Conservation (phyloP, 495 filamentous ascomycete genomes). For the Lasiosphaeria miniovina region DNA sequence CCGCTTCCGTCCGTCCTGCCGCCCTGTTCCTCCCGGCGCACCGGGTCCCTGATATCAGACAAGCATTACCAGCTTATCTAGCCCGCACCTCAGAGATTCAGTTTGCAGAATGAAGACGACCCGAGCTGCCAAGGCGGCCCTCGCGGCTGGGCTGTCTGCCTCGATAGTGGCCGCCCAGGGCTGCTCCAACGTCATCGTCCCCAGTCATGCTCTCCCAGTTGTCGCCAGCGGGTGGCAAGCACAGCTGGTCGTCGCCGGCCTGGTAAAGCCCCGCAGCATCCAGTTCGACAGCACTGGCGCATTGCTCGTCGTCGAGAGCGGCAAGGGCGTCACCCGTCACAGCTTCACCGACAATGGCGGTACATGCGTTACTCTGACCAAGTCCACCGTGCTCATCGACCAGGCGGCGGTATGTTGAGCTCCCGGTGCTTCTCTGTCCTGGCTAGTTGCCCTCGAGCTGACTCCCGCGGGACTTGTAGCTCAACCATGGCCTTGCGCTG, state of each 20-base stretch:
- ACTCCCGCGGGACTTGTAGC: conserved; percentile 24
- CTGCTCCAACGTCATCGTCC: conserved; percentile 32
- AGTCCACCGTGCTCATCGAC: conserved; percentile 38
- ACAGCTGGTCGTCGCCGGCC: conserved; percentile 50
- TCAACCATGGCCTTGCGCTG: conserved; percentile 64
- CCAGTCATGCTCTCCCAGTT: conserved; percentile 48
- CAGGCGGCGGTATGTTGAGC: conserved; percentile 35
- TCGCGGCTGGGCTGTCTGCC: conserved; percentile 20
- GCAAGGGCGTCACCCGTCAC: conserved; percentile 50
- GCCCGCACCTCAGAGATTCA: too few species aligned
- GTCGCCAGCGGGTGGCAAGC: conserved; percentile 54
- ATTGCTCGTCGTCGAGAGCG: conserved; percentile 55
- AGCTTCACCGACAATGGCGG: conserved; percentile 48
- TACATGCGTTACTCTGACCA: conserved; percentile 45
- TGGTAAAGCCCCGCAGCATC: conserved; percentile 56
- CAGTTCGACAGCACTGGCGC: conserved; percentile 55
- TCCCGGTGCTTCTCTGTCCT: not conserved
- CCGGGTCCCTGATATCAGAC: not conserved
- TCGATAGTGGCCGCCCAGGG: conserved; percentile 13
- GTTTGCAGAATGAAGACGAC: conserved; percentile 20
- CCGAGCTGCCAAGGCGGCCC: conserved; percentile 7
- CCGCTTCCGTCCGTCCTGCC: not conserved
- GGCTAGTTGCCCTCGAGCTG: not conserved
- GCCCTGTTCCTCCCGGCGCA: not conserved
- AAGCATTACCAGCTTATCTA: too few species aligned